Conservation (phyloP, 331 rosid genomes). For the Rosa hybrid region DNA sequence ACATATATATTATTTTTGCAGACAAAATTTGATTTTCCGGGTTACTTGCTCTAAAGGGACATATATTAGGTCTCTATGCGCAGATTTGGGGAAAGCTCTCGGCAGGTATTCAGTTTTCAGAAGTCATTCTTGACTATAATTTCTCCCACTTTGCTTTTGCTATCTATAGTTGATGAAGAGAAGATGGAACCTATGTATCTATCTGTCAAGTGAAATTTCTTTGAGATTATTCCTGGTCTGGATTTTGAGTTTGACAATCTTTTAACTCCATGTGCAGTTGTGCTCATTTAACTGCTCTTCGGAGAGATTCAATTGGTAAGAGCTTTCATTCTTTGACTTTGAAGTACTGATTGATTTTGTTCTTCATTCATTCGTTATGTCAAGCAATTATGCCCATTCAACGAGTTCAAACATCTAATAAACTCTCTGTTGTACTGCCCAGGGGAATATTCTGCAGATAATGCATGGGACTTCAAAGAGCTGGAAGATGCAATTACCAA, state of each 20-base stretch:
- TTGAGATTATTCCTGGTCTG: background rate
- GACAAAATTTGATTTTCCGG: slow-evolving; percentile 91
- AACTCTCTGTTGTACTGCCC: slow-evolving; percentile 24
- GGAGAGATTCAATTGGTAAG: slow-evolving; percentile 95
- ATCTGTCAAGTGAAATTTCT: slow-evolving; percentile 1
- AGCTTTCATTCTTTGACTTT: background rate
- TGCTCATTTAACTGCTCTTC: slow-evolving; percentile 91
- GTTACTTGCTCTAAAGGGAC: slow-evolving; percentile 94
- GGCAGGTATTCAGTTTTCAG: slow-evolving; percentile 64
- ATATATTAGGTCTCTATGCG: slow-evolving; percentile 87
- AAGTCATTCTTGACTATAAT: slow-evolving; percentile 11
- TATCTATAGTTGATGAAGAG: background rate
- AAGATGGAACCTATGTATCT: background rate
- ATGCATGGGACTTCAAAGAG: slow-evolving; percentile 93
- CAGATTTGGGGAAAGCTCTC: slow-evolving; percentile 88
- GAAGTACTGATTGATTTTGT: background rate
- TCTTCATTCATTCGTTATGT: too few relatives aligned
- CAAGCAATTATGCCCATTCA: background rate
- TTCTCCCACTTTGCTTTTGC: background rate
- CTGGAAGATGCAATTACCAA: slow-evolving; percentile 78
- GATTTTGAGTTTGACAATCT: background rate
- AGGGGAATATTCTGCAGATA: slow-evolving; percentile 86
- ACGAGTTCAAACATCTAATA: background rate
- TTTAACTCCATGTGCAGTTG: slow-evolving; percentile 53
- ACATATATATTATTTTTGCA: slow-evolving; percentile 34